Evolutionary conservation across 2,329 filamentous ascomycete species (phyloP), one percentile per base, ranked within the genome.

Genomic region (Cladosporium sp.): DNA sequence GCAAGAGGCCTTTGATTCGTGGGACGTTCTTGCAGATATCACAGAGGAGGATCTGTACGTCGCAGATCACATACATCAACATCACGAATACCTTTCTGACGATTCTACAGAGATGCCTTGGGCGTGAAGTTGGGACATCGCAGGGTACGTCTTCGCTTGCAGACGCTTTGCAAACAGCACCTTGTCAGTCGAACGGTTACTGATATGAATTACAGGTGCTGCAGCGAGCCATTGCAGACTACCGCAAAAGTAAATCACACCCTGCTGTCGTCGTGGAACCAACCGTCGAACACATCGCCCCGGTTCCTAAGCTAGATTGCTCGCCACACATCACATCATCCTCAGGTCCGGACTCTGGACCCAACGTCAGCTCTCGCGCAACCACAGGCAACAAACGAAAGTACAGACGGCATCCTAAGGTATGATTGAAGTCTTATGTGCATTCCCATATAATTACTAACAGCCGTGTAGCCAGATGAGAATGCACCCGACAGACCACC

Each of bases 1-100:
- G 51, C 87, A 91, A 62, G 91, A 94, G 78, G 91, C 91, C 3
- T 95, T 95, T 76, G 91, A 95, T 76, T 88, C 88, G 13, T 94
- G 91, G 91, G 90, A 92, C 36, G 93, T 89, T 0, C 88, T 94
- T 64, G 82, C 93, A 59, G 91, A 94, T 74, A 93, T 95, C 63
- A 92, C 91, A 67, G 91, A 94, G 77, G 91, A 90, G 26, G 91
- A 95, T 73, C 82, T 95, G 89, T 92, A 78, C 76, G 88, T 66
- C 54, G 21, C n/a, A 2, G 25, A 28, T 23, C 16, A 43, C 34
- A 16, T 43, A 30, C 64, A 34, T 23, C 10, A n/a, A 26, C 23
- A 46, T 26, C 11, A 48, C 63, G n/a, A 61, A 28, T 5, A 28
- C 4, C 11, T 30, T 56, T 25, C 60, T 63, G n/a, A 63, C 49